phyloP scores from a whole-genome alignment of 129 eudicot species.

The Daucus carota region DH1_v3.0 NC_030385.2:39818501-39819000 shows the following conservation, averaged over 20 bases:
- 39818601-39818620: conserved; percentile 39
- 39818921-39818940: no score
- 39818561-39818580: conserved; percentile 54
- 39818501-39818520: not conserved
- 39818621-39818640: conserved; percentile 30
- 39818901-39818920: no score
- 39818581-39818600: conserved; percentile 23
- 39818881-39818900: no score
- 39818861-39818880: no score
- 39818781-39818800: no score
- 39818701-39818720: not conserved
- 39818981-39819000: no score
- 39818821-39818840: no score
- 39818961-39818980: no score
- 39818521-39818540: not conserved
- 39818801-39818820: no score
- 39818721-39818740: not conserved
- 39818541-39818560: conserved; percentile 44
- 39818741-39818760: not conserved
- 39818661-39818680: not conserved
- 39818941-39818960: no score
- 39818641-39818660: not conserved
- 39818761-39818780: no score
- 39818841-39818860: no score
- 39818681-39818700: not conserved